Evolutionary conservation across 352 stramenopile genomes (phyloP).

Genomic region (Pythium diclinum): DNA sequence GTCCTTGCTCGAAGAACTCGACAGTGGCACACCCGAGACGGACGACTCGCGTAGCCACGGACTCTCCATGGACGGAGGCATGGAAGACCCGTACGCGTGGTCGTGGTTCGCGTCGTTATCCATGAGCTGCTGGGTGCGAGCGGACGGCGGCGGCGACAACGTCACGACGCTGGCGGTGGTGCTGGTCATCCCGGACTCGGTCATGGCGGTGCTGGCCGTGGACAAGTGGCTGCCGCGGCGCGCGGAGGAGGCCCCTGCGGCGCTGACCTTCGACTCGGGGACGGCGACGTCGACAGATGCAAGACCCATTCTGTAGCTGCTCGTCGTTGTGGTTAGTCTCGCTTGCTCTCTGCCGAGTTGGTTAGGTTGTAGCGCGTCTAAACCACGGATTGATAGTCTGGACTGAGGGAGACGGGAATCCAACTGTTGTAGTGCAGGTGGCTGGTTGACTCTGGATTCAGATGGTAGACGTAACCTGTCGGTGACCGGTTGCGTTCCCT

Average conservation of each 20-base stretch:
- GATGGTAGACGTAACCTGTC: conserved; percentile 2
- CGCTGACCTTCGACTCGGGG: conserved; percentile 1
- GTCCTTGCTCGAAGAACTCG: conserved; percentile 8
- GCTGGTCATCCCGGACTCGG: conserved; percentile 16
- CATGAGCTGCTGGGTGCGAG: conserved; percentile 12
- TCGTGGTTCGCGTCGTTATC: conserved; percentile 11
- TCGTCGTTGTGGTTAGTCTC: background rate
- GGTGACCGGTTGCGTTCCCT: background rate
- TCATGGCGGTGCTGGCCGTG: conserved; percentile 20
- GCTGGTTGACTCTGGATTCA: background rate
- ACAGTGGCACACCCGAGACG: conserved; percentile 2
- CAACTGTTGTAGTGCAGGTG: background rate
- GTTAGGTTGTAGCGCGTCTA: background rate
- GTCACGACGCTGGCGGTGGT: conserved; percentile 26
- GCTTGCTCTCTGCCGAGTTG: background rate
- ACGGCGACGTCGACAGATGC: conserved; percentile 14
- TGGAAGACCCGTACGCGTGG: conserved; percentile 11
- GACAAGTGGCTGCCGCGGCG: conserved; percentile 26
- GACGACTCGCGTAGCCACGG: conserved; percentile 18
- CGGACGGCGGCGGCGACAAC: conserved; percentile 21
- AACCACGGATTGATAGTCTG: background rate
- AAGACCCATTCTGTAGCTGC: conserved; percentile 8
- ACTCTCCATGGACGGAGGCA: conserved; percentile 15
- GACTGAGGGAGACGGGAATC: background rate
- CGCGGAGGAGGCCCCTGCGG: background rate